Evolutionary conservation across 768 basidiomycete genomes (phyloP).

Genomic region (Boletus sp.): DNA sequence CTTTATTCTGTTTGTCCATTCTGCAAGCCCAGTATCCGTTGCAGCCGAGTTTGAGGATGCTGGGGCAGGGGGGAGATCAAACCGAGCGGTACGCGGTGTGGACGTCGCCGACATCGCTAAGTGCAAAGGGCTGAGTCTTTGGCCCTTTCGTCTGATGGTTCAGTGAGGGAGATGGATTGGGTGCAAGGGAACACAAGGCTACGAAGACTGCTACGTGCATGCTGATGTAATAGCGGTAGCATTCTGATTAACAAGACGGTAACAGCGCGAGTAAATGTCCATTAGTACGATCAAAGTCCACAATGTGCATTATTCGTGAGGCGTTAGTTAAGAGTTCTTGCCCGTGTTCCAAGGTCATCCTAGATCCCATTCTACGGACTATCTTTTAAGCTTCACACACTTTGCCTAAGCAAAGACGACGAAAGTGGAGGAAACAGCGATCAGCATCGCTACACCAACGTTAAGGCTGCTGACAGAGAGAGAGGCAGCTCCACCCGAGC

Average conservation of each 20-base stretch:
- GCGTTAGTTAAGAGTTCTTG: neutral
- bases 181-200: neutral
- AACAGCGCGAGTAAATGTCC: neutral
- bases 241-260: neutral
- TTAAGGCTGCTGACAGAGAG: conserved; percentile 22
- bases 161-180: neutral
- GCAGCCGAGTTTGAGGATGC: conserved; percentile 12
- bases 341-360: neutral
- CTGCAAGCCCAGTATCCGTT: conserved; percentile 65
- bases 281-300: neutral
- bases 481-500: conserved; percentile 18
- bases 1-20: conserved; percentile 80
- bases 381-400: neutral
- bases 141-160: neutral
- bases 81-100: conserved; percentile 29
- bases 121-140: neutral
- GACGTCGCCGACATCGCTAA: conserved; percentile 28
- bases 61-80: conserved; percentile 39
- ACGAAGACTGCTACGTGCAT: neutral
- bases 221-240: conserved; percentile 22
- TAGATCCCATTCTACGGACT: too few relatives aligned
- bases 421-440: conserved; percentile 35
- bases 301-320: neutral
- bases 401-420: conserved; percentile 31
- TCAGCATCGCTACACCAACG: conserved; percentile 27